These are phyloP conservation scores for Drechslerella stenobrocha DNA, from an alignment of 2,329 filamentous ascomycete genomes.

Conservation along the genomic window DNA sequence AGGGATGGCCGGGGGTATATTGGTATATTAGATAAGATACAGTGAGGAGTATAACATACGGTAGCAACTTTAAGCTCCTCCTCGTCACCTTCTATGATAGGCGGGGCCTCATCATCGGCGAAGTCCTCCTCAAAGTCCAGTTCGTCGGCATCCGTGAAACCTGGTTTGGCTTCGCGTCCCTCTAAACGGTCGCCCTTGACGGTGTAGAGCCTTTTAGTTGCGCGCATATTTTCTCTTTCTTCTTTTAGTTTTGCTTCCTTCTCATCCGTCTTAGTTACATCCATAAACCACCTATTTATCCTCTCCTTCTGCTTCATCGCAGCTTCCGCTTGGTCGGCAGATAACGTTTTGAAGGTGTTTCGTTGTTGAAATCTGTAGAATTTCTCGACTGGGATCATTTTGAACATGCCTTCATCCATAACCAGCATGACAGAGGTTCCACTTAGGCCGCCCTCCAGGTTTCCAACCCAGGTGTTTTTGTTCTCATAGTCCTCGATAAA, in stretches of 20 bases:
- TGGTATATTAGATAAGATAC: too few species aligned
- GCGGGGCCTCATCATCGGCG: conserved; percentile 65
- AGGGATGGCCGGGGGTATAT: too few species aligned
- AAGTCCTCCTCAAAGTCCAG: conserved; percentile 73
- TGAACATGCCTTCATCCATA: conserved; percentile 70
- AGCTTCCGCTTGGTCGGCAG: conserved; percentile 81
- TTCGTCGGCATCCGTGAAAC: conserved; percentile 65
- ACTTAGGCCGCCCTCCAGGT: conserved; percentile 85
- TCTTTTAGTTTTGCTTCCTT: conserved; percentile 62
- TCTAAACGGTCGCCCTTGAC: conserved; percentile 57
- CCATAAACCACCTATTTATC: conserved; percentile 78
- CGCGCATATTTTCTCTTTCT: conserved; percentile 61
- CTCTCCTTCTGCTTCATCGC: conserved; percentile 77
- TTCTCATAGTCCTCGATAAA: conserved; percentile 95
- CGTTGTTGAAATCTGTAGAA: conserved; percentile 88
- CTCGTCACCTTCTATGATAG: conserved; percentile 65
- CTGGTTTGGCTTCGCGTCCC: conserved; percentile 53
- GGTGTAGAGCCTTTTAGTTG: conserved; percentile 56
- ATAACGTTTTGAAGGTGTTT: conserved; percentile 75
- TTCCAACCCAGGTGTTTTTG: conserved; percentile 90
- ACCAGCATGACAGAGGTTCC: conserved; percentile 76
- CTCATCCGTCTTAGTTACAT: conserved; percentile 59
- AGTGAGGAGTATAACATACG: conserved; percentile 36
- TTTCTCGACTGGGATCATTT: conserved; percentile 89
- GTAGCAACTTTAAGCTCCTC: conserved; percentile 62